phyloP scores from a whole-genome alignment of 2,329 filamentous ascomycete genomes.

The Colletotrichum karsti region DNA sequence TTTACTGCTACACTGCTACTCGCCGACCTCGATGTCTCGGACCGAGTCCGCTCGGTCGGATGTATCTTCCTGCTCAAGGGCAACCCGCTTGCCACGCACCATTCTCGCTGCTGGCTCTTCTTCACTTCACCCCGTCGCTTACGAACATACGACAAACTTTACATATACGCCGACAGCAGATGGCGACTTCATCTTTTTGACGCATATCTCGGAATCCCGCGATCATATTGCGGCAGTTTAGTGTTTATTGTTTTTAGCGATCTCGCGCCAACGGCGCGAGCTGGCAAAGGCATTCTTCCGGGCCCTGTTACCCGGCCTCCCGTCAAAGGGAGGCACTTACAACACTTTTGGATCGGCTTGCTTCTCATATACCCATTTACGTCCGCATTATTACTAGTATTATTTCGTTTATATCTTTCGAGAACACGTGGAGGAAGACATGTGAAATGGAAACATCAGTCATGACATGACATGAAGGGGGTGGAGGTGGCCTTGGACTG shows the following conservation, averaged over 20 bases:
- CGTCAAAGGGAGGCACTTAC: slow-evolving; percentile 7
- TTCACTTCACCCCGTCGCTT: slow-evolving; percentile 24
- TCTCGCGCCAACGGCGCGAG: slow-evolving; percentile 3
- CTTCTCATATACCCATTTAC: slow-evolving; percentile 32
- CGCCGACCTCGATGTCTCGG: slow-evolving; percentile 42
- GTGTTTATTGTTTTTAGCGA: slow-evolving; percentile 31
- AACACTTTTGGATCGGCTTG: slow-evolving; percentile 24
- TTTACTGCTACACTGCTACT: slow-evolving; percentile 20
- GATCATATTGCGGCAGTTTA: slow-evolving; percentile 15
- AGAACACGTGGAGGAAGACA: slow-evolving; percentile 15
- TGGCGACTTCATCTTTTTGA: slow-evolving; percentile 17
- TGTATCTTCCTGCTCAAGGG: background rate
- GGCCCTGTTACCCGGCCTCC: background rate
- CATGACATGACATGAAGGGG: slow-evolving; percentile 27
- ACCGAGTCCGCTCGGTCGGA: slow-evolving; percentile 26
- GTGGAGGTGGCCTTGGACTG: background rate
- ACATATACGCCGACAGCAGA: slow-evolving; percentile 21
- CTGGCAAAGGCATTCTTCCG: slow-evolving; percentile 25
- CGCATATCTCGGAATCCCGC: slow-evolving; percentile 8
- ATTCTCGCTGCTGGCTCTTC: slow-evolving; percentile 25
- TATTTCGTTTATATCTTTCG: slow-evolving; percentile 21
- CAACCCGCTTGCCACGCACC: slow-evolving; percentile 18
- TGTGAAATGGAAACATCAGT: slow-evolving; percentile 17
- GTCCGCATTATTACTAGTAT: slow-evolving; percentile 26
- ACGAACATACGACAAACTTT: slow-evolving; percentile 21